Conservation (phyloP, 495 filamentous ascomycete genomes). For the Barbatosphaeria neglecta region DNA sequence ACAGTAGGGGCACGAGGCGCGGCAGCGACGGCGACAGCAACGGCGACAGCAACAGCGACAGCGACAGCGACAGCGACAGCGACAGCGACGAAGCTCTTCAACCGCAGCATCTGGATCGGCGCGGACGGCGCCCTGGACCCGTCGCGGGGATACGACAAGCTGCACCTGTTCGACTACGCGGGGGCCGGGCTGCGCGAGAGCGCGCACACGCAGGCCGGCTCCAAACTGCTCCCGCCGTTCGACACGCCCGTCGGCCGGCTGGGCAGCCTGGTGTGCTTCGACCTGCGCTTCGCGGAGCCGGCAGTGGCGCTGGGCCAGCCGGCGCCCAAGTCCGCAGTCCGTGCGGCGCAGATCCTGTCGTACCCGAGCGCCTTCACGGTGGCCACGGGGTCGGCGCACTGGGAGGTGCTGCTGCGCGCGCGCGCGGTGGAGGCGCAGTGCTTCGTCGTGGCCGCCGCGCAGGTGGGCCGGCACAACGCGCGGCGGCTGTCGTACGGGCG, state of each 20-base stretch:
- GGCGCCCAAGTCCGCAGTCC: slow-evolving; percentile 7
- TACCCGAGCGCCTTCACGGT: slow-evolving; percentile 90
- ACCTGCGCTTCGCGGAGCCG: slow-evolving; percentile 79
- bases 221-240: slow-evolving; percentile 46
- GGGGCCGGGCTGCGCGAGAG: slow-evolving; percentile 12
- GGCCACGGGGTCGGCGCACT: slow-evolving; percentile 76
- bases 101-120: slow-evolving; percentile 36
- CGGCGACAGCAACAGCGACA: not conserved
- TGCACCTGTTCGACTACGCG: slow-evolving; percentile 36
- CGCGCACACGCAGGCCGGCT: slow-evolving; percentile 25
- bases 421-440: slow-evolving; percentile 84
- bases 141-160: slow-evolving; percentile 41
- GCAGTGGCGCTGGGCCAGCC: slow-evolving; percentile 53
- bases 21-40: slow-evolving; percentile 9
- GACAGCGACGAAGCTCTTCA: slow-evolving; percentile 21
- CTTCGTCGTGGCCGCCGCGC: slow-evolving; percentile 82
- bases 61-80: not conserved
- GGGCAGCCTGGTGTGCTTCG: slow-evolving; percentile 78
- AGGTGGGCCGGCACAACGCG: slow-evolving; percentile 69
- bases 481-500: slow-evolving; percentile 77
- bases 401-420: slow-evolving; percentile 65
- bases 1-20: no score
- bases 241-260: slow-evolving; percentile 61
- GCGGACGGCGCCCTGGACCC: slow-evolving; percentile 23
- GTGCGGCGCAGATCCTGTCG: slow-evolving; percentile 60